Base-by-base conservation (phyloP, 2,329 filamentous ascomycete genomes). In the Alternaria angustiovoidea region DNA sequence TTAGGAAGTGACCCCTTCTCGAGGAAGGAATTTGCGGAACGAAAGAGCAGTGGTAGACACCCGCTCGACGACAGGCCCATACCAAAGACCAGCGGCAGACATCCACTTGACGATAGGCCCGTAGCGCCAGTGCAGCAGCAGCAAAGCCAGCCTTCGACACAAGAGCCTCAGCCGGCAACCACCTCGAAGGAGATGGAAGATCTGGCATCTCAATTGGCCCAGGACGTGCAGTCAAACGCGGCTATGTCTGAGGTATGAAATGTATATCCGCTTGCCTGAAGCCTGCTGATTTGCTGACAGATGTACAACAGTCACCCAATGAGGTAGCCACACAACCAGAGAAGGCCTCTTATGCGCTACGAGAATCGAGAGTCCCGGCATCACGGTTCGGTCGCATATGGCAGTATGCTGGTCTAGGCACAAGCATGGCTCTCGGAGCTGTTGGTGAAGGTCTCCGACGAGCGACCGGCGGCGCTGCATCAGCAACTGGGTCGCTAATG, bases 401-500 rank as follows among this genome's bases (percentile, higher is more conserved):
- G 92, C 96, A 99, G 78, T 99, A 98, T 75, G 88, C 93, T 57
- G 93, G 95, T 0, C 85, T 99, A 5, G 95, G 93, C 26, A 94
- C 93, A 1, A 96, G 94, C 47, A 97, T 99, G 94, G 88, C 97
- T 7, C 92, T 96, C 70, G 95, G 95, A 1, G 94, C 94, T 28
- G 88, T 97, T 61, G 91, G 89, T 1, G 95, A 99, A 78, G 87
- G 91, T 53, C 81, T 99, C 66, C 92, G 91, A 74, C 88, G 94
- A 61, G 89, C 89, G 2, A 89, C 94, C 36, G 92, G 93, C 7
- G 87, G 89, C 55, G 83, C 86, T 55, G 77, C 85, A 61, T 72
- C 72, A 20, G 76, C 75, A 49, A 79, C 82, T 56, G 92, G 93
- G 1, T 97, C 94, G 1, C 83, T 97, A 8, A 88, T 99, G 81